These are phyloP conservation scores for Talaromyces liani DNA, from an alignment of 495 filamentous ascomycete genomes.

Conservation along the genomic window DNA sequence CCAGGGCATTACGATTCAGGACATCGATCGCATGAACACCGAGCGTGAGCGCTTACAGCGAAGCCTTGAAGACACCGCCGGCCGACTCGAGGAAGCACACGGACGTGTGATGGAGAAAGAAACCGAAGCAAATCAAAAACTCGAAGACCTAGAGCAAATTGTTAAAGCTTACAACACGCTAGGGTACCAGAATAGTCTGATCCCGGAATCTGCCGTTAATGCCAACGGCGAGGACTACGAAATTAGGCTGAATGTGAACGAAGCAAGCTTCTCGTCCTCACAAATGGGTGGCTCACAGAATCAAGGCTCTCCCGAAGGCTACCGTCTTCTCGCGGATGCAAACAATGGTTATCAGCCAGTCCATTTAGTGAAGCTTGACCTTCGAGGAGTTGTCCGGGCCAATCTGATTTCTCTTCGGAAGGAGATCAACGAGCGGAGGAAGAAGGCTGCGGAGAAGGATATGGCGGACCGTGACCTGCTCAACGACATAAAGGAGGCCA, in stretches of 20 bases:
- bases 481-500: conserved; percentile 85
- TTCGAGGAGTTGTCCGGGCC: conserved; percentile 72
- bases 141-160: conserved; percentile 82
- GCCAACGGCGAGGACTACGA: conserved; percentile 81
- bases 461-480: conserved; percentile 86
- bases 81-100: conserved; percentile 74
- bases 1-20: conserved; percentile 88
- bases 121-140: conserved; percentile 66
- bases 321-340: conserved; percentile 71
- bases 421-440: conserved; percentile 80
- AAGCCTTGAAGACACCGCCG: conserved; percentile 64
- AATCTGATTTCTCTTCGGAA: conserved; percentile 71
- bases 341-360: conserved; percentile 82
- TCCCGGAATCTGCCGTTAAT: conserved; percentile 74
- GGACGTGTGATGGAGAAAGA: conserved; percentile 76
- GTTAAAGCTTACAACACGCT: conserved; percentile 88
- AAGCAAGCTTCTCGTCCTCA: conserved; percentile 68
- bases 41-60: conserved; percentile 88
- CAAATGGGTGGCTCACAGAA: conserved; percentile 53
- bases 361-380: conserved; percentile 77
- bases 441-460: conserved; percentile 73
- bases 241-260: conserved; percentile 66
- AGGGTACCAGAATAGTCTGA: conserved; percentile 86
- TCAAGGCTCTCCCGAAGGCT: conserved; percentile 41
- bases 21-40: conserved; percentile 97